These are phyloP conservation scores for Plicaturopsis crispa DNA, from an alignment of 768 basidiomycete genomes.

Conservation along the genomic window DNA sequence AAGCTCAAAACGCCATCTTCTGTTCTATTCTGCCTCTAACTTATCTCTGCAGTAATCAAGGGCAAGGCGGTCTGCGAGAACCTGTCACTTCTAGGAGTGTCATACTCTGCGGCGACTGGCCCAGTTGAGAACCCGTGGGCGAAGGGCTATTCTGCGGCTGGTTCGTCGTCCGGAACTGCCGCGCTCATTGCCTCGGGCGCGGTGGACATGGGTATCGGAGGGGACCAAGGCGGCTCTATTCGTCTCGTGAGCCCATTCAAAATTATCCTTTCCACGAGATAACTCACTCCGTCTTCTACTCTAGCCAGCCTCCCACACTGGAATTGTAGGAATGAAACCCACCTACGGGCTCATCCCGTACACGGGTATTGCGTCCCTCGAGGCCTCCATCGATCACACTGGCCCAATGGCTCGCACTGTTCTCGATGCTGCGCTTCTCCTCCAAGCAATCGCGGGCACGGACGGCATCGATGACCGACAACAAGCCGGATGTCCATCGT, in stretches of 20 bases:
- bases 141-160: slow-evolving; percentile 31
- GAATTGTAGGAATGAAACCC: slow-evolving; percentile 34
- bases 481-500: slow-evolving; percentile 26
- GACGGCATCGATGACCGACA: slow-evolving; percentile 38
- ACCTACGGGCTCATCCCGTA: slow-evolving; percentile 38
- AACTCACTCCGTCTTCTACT: too few species aligned
- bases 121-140: slow-evolving; percentile 37
- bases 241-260: too few species aligned
- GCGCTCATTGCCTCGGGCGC: slow-evolving; percentile 29
- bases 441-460: slow-evolving; percentile 34
- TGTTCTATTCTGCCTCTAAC: slow-evolving; percentile 25
- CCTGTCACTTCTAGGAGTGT: slow-evolving; percentile 27
- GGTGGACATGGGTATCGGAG: slow-evolving; percentile 38
- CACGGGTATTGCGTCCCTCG: slow-evolving; percentile 34
- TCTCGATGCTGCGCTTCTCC: slow-evolving; percentile 29
- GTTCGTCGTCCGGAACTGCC: slow-evolving; percentile 36
- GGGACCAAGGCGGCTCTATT: slow-evolving; percentile 39
- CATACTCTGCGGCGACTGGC: slow-evolving; percentile 28
- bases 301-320: slow-evolving; percentile 34
- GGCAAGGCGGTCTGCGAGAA: slow-evolving; percentile 6
- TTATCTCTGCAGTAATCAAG: background rate
- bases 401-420: slow-evolving; percentile 32
- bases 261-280: background rate
- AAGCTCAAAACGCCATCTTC: slow-evolving; percentile 31
- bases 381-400: slow-evolving; percentile 31